Conservation (phyloP, 805 yeast species). For the Candida nanaspora region DNA sequence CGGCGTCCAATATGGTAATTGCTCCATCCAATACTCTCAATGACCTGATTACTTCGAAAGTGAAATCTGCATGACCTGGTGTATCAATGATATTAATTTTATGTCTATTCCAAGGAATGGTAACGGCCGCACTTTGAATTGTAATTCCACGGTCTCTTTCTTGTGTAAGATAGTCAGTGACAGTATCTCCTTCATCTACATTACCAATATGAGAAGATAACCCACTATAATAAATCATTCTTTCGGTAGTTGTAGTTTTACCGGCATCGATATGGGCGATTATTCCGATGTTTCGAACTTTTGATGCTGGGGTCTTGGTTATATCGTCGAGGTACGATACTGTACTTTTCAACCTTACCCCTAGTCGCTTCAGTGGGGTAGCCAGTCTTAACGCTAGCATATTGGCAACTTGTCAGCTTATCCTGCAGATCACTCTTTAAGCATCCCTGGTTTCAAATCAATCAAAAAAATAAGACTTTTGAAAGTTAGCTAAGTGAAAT, state of each 20-base stretch:
- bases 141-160: constrained; percentile 94
- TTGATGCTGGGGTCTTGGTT: constrained; percentile 17
- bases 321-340: background rate
- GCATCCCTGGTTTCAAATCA: too few relatives aligned
- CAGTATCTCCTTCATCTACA: constrained; percentile 95
- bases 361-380: too few relatives aligned
- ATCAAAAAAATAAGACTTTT: too few relatives aligned
- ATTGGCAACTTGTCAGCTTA: too few relatives aligned
- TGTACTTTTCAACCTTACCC: background rate
- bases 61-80: constrained; percentile 97
- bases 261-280: constrained; percentile 99
- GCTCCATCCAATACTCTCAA: constrained; percentile 91
- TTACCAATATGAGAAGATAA: constrained; percentile 75
- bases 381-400: too few relatives aligned
- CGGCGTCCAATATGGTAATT: constrained; percentile 87
- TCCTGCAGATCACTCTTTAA: too few relatives aligned
- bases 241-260: constrained; percentile 93
- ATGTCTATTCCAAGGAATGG: constrained; percentile 71
- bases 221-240: constrained; percentile 90
- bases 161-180: constrained; percentile 84
- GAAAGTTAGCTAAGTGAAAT: too few relatives aligned
- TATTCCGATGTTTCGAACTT: constrained; percentile 82
- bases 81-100: constrained; percentile 89
- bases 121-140: constrained; percentile 92
- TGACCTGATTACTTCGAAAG: constrained; percentile 88